Base-by-base conservation (phyloP, 352 stramenopile species). In the Bremia lactucae region DNA sequence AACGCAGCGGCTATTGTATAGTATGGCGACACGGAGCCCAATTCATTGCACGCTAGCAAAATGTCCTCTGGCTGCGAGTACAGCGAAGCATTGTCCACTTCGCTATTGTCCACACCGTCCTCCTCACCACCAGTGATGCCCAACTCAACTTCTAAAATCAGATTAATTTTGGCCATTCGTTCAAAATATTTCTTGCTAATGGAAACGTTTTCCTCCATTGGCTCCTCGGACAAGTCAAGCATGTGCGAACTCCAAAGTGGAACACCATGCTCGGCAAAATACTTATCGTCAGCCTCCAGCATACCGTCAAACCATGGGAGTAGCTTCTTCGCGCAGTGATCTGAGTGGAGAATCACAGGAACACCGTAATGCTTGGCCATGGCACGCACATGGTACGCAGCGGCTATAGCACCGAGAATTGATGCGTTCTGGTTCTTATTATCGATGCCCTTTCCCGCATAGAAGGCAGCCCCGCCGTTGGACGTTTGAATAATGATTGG, bases 301-400 rank as follows among this genome's bases (percentile, higher is more conserved):
- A 98, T 95, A 37, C 95, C 95, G 65, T 98, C 94, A 59, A 97
- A 97, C 95, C 95, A 98, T 34, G 94, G 94, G 60, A 98, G 74
- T 58, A 98, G 80, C 58, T 96, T 96, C 85, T 98, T 98, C 65
- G 95, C 91, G 76, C 95, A 98, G 73, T 98, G 95, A 70, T 98
- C 95, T 51, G 94, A 98, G 90, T 98, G 95, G 40, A 98, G 76
- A 45, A 98, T 92, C 31, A 98, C 94, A 4, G 28, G 94, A 48
- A 98, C 82, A 44, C 86, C 86, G 77, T 98, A 98, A 63, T 96
- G 74, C 66, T 94, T 87, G 1, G 95, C 95, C 65, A 98, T 93
- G 52, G 92, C 75, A 60, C 93, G 93, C 36, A 98, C 89, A 75
- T 98, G 95, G 64, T 97, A 91, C 33, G 94, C 95, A 51, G 87